These are phyloP conservation scores for Zea mays DNA, from an alignment of 176 grass and related monocot species.

Conservation along the genomic window Zm-B73-REFERENCE-NAM-5.0 NC_050103.1:103752001-103752500, in stretches of 20 bases:
- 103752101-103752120: slow-evolving; percentile 35
- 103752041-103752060: slow-evolving; percentile 15
- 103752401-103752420: slow-evolving; percentile 31
- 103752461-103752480: slow-evolving; percentile 76
- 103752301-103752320: too few relatives aligned
- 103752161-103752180: too few relatives aligned
- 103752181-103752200: too few relatives aligned
- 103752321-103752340: too few relatives aligned
- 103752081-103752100: slow-evolving; percentile 42
- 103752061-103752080: slow-evolving; percentile 22
- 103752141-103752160: background rate
- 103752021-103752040: slow-evolving; percentile 2
- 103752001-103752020: background rate
- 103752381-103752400: slow-evolving; percentile 32
- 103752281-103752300: too few relatives aligned
- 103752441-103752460: slow-evolving; percentile 50
- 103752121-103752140: slow-evolving; percentile 38
- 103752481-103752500: slow-evolving; percentile 54
- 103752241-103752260: too few relatives aligned
- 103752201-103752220: too few relatives aligned
- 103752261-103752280: too few relatives aligned
- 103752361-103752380: too few relatives aligned
- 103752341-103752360: too few relatives aligned
- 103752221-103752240: too few relatives aligned
- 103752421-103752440: slow-evolving; percentile 6